Evolutionary conservation across 2,329 filamentous ascomycete species (phyloP).

Genomic region (Xylariaceae sp.): DNA sequence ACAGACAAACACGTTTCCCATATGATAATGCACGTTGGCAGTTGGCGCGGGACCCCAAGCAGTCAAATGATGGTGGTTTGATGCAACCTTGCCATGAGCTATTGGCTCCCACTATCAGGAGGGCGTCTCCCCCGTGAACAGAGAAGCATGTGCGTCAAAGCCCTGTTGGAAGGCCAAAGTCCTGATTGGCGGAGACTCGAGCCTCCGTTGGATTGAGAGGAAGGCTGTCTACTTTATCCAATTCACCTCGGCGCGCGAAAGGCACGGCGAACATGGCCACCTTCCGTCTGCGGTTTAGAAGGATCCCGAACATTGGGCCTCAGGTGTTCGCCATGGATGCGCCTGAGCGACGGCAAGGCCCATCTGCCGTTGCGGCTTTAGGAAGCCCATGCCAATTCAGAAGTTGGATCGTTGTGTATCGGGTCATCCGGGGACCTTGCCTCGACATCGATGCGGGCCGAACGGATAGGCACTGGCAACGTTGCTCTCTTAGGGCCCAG

Average conservation of each 20-base stretch:
- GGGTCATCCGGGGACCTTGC: constrained; percentile 10
- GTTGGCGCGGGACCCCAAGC: constrained; percentile 24
- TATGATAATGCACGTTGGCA: constrained; percentile 21
- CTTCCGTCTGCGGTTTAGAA: constrained; percentile 29
- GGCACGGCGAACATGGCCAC: constrained; percentile 25
- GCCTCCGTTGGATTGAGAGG: constrained; percentile 26
- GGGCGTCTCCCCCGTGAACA: constrained; percentile 18
- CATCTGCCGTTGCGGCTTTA: constrained; percentile 15
- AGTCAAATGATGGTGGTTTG: constrained; percentile 29
- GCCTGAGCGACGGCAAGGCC: constrained; percentile 20
- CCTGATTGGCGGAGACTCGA: constrained; percentile 22
- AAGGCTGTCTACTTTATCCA: constrained; percentile 23
- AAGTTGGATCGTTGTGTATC: constrained; percentile 8
- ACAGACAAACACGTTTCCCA: constrained; percentile 5
- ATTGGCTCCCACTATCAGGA: constrained; percentile 11
- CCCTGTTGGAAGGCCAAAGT: constrained; percentile 10
- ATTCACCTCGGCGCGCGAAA: constrained; percentile 21
- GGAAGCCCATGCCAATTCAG: constrained; percentile 15
- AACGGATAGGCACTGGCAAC: constrained; percentile 23
- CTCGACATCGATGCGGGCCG: constrained; percentile 12
- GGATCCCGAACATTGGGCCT: constrained; percentile 20
- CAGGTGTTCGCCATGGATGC: constrained; percentile 11
- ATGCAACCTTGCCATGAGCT: constrained; percentile 25
- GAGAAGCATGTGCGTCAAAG: constrained; percentile 16
- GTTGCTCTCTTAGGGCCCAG: constrained; percentile 25